These are phyloP conservation scores for Xylariaceae sp. DNA, from an alignment of 2,329 filamentous ascomycete genomes.

Conservation along the genomic window DNA sequence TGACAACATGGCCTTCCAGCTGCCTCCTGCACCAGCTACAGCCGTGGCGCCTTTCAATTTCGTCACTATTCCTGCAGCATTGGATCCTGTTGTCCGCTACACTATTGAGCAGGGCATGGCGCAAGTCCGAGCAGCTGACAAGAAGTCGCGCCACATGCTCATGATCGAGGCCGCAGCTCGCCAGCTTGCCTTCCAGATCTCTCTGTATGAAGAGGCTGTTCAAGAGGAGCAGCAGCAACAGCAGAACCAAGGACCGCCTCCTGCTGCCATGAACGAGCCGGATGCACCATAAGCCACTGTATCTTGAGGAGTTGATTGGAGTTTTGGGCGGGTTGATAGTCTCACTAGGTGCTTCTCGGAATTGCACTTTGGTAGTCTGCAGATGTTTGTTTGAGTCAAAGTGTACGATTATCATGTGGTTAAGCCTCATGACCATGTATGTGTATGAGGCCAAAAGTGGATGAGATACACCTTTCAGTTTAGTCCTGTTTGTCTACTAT, in stretches of 20 bases:
- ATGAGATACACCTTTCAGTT: too few species aligned
- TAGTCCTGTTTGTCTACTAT: too few species aligned
- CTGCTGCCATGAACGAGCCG: conserved; percentile 26
- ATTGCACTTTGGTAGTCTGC: too few species aligned
- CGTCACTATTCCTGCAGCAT: conserved; percentile 29
- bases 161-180: conserved; percentile 52
- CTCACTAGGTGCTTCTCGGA: too few species aligned
- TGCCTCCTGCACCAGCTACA: conserved; percentile 27
- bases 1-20: conserved; percentile 27
- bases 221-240: conserved; percentile 30
- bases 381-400: too few species aligned
- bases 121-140: conserved; percentile 42
- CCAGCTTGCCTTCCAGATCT: conserved; percentile 51
- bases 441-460: too few species aligned
- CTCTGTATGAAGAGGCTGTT: conserved; percentile 45
- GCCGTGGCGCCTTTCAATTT: conserved; percentile 31
- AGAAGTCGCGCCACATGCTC: conserved; percentile 43
- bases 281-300: conserved; percentile 27
- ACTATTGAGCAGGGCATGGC: conserved; percentile 45
- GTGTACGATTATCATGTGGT: too few species aligned
- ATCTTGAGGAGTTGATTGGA: too few species aligned
- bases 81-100: conserved; percentile 39
- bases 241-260: conserved; percentile 23
- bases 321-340: too few species aligned
- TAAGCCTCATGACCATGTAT: too few species aligned